phyloP scores from a whole-genome alignment of 2,329 filamentous ascomycete species.

The Neobulgaria alba region DNA sequence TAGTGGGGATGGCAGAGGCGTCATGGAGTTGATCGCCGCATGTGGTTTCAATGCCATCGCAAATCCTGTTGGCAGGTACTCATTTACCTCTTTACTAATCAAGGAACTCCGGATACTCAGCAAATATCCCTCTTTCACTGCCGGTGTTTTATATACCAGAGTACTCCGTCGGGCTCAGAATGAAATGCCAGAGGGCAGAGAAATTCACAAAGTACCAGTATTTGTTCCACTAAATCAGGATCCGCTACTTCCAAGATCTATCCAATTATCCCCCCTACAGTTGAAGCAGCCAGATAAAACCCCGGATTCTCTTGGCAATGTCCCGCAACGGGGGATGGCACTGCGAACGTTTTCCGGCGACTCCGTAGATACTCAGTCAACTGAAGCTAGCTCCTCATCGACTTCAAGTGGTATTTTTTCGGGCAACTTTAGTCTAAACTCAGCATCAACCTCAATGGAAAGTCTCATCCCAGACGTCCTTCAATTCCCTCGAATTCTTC shows the following conservation, averaged over 20 bases:
- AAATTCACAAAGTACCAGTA: neutral
- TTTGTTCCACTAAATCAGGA: neutral
- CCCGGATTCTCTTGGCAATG: no score
- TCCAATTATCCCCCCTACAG: constrained; percentile 11
- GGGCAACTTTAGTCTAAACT: no score
- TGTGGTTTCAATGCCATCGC: constrained; percentile 42
- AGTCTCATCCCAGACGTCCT: constrained; percentile 9
- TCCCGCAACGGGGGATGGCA: no score
- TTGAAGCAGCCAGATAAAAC: no score
- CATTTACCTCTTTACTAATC: constrained; percentile 10
- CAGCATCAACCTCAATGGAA: constrained; percentile 7
- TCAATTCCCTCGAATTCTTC: neutral
- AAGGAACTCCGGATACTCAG: constrained; percentile 6
- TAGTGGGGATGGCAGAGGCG: constrained; percentile 10
- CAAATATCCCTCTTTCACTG: constrained; percentile 7
- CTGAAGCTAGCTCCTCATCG: no score
- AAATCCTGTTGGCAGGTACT: constrained; percentile 27
- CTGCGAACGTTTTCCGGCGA: no score
- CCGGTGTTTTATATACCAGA: constrained; percentile 9
- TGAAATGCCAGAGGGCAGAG: constrained; percentile 6
- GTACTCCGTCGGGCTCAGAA: constrained; percentile 7
- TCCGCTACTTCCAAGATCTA: constrained; percentile 12
- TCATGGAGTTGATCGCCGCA: constrained; percentile 36
- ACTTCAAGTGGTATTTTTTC: no score
- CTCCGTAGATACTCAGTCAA: no score